These are phyloP conservation scores for Vitis rupestris DNA, from an alignment of 164 flowering plant species.

Conservation along the genomic window DNA sequence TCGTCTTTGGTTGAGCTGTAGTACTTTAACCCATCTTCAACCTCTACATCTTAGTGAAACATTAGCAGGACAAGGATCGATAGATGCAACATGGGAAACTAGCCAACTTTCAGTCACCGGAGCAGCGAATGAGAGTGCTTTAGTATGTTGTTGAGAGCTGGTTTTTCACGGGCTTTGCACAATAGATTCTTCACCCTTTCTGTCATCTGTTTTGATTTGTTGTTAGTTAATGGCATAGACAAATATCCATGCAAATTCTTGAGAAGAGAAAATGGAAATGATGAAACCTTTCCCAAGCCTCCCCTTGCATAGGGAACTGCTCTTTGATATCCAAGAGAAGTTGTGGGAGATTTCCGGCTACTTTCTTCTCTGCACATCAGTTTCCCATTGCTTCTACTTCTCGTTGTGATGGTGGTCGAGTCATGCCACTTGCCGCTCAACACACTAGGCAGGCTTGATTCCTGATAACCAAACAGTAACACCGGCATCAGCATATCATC, in stretches of 20 bases:
- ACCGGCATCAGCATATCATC: not conserved
- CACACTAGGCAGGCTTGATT: conserved; percentile 54
- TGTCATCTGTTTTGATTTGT: conserved; percentile 45
- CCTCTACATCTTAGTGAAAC: no score
- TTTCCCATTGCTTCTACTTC: conserved; percentile 48
- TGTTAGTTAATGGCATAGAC: not conserved
- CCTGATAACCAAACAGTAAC: conserved; percentile 32
- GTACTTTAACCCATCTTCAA: no score
- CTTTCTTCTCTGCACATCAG: conserved; percentile 36
- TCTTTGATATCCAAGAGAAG: conserved; percentile 38
- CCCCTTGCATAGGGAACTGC: conserved; percentile 55
- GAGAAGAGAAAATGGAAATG: not conserved
- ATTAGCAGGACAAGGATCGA: no score
- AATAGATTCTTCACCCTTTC: conserved; percentile 50
- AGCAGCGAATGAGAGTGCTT: conserved; percentile 62
- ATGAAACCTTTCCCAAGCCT: conserved; percentile 52
- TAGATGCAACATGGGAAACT: not conserved
- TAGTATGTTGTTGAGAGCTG: conserved; percentile 42
- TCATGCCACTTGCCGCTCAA: conserved; percentile 26
- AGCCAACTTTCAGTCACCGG: conserved; percentile 24
- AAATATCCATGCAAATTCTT: not conserved
- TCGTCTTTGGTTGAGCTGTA: no score
- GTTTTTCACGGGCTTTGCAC: conserved; percentile 44
- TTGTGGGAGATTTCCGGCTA: conserved; percentile 62
- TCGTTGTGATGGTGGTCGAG: conserved; percentile 36